Base-by-base conservation (phyloP, 139 green algal genomes). In the Closterium sp. region DNA sequence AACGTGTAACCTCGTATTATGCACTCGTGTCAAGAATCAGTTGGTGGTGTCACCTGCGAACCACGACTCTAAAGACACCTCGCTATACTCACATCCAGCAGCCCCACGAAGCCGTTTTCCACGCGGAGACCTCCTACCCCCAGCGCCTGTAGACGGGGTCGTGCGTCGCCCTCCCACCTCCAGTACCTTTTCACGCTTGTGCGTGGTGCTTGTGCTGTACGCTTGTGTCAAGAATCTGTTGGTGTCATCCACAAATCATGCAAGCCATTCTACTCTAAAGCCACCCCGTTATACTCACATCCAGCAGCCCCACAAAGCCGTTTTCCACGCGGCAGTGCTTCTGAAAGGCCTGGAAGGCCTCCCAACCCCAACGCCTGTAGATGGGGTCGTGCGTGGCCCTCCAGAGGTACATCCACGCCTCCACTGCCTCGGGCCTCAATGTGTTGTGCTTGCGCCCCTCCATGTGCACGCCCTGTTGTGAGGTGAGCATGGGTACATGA, bases 371-470 rank as follows among this genome's bases (percentile, higher is more conserved):
- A 31, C 96, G 93, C 11, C 95, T 92, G 93, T 97, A 98, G 88
- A 90, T 95, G 31, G 86, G 45, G 85, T 98, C 94, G 13, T 95
- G 86, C 2, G 97, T 98, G 2, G 92, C 90, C 2, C 96, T 92
- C 94, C 95, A 97, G 91, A 98, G 88, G 88, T 96, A 95, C 85
- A 97, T 97, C 13, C 97, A 91, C 28, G 94, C 93, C 94, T 98
- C 97, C 31, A 96, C 90, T 4, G 96, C 95, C 92, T 98, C 97
- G 1, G 97, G 97, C 4, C 97, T 91, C 92, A 96, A 93, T 42
- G 97, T 90, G 93, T 97, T 97, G 91, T 95, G 86, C 4, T n/a
- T 29, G 4, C 87, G 94, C 34, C 62, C 89, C 62, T 86, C 32
- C 10, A 73, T 73, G 50, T 11, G 50, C 45, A 70, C 10, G 45